A percentile compares a stretch with the other conserved stretches of the same genome.
phyloP scores from a whole-genome alignment of 208 protist genomes.

The Crithidia brevicula region DNA sequence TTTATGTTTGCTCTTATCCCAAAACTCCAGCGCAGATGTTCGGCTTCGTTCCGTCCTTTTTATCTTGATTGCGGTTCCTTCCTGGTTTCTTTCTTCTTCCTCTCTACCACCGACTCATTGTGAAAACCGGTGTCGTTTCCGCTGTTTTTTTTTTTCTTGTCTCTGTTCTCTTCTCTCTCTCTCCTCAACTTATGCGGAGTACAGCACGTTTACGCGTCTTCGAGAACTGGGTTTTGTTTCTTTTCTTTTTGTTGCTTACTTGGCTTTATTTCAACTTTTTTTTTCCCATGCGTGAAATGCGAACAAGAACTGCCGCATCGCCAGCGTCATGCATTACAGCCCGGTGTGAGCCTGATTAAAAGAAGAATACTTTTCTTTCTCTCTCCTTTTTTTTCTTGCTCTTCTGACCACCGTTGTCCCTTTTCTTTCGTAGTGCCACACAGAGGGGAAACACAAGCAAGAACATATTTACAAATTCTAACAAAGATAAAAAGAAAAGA shows the following conservation, averaged over 20 bases:
- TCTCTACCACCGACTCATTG: background rate
- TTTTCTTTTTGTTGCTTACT: background rate
- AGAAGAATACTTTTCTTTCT: background rate
- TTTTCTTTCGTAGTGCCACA: background rate
- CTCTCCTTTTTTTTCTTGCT: conserved; percentile 6
- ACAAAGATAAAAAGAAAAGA: conserved; percentile 4
- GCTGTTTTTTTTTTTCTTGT: background rate
- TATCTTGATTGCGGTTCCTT: conserved; percentile 1
- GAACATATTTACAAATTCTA: conserved; percentile 24
- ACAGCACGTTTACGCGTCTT: background rate
- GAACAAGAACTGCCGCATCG: too few species aligned
- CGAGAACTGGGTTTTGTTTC: background rate
- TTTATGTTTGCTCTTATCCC: background rate
- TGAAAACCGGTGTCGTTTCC: too few species aligned
- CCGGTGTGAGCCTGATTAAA: too few species aligned
- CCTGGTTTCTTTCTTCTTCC: background rate
- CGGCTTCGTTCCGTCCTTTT: conserved; percentile 10
- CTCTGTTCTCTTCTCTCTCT: background rate
- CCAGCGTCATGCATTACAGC: too few species aligned
- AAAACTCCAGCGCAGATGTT: background rate
- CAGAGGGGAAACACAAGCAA: background rate
- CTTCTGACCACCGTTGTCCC: background rate
- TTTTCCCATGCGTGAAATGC: too few species aligned
- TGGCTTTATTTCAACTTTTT: background rate
- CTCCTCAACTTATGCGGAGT: too few species aligned